Base-by-base conservation (phyloP, 2,329 filamentous ascomycete genomes). In the Ophiostoma triangulosporum region DNA sequence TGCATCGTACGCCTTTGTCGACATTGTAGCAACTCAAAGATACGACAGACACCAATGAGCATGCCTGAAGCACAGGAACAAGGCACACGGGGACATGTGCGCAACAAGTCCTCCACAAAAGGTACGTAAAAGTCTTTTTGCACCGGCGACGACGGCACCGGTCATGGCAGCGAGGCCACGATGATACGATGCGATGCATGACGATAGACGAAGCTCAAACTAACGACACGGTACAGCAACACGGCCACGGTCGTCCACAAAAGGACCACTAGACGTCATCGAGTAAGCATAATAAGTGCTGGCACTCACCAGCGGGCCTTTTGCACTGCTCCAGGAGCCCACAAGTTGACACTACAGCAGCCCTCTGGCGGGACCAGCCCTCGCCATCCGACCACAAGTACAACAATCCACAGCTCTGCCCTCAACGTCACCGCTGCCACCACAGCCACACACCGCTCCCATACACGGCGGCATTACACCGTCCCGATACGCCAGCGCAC, bases 181-280 rank as follows among this genome's bases (percentile, higher is more conserved):
- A 17, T 20, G 14, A 33, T 32, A 15, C 22, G 33, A 48, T 29
- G 48, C 20, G 33, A 26, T 48, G 22, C 27, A 43, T 20, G 26
- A 12, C 20, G 11, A 31, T 14, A 35, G 14, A 17, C 12, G n/a
- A n/a, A n/a, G n/a, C n/a, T n/a, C n/a, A n/a, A 20, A 24, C 48
- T 20, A 24, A 49, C 20, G 5, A 14, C 32, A 17, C 4, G 24
- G 6, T 22, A 12, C 60, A 79, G 77, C 76, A 46, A 69, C 76
- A n/a, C 70, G 82, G 45, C 77, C 83, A 8, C 74, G 84, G 50
- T 80, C 83, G 40, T 77, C 83, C 45, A 93, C 88, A 4, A 86
- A 82, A 66, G 88, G 87, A 1, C 88, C 88, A 4, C 72, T 95
- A 20, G 88, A 93, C 62, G 70, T 73, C 57, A 80, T 83, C 58